These are phyloP conservation scores for Gomphus bonarii DNA, from an alignment of 1,284 basidiomycete species.

Conservation along the genomic window DNA sequence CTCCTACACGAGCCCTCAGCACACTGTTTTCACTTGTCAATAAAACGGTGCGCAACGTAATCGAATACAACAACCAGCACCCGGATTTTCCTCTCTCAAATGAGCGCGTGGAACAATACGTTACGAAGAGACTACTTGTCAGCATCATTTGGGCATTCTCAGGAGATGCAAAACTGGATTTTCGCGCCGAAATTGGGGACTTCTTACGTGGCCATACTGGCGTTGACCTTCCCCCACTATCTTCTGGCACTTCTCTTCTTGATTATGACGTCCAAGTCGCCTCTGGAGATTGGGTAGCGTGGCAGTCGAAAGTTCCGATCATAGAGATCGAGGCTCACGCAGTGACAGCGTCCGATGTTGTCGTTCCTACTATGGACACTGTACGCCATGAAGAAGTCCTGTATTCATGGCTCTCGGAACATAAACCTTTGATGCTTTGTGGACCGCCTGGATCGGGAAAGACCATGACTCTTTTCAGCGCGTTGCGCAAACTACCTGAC, in stretches of 20 bases:
- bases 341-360: conserved; percentile 91
- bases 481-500: conserved; percentile 92
- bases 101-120: conserved; percentile 86
- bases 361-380: conserved; percentile 98
- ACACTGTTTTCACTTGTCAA: conserved; percentile 97
- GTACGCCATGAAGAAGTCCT: conserved; percentile 97
- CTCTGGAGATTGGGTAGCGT: conserved; percentile 83
- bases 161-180: conserved; percentile 87
- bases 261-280: conserved; percentile 91
- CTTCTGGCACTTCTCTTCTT: conserved; percentile 76
- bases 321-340: conserved; percentile 97
- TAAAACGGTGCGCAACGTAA: conserved; percentile 88
- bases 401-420: conserved; percentile 98
- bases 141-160: conserved; percentile 98
- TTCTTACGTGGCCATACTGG: conserved; percentile 80
- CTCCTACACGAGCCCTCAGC: conserved; percentile 80
- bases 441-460: conserved; percentile 99
- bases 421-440: conserved; percentile 97
- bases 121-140: conserved; percentile 83
- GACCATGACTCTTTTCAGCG: conserved; percentile 99
- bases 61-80: conserved; percentile 94
- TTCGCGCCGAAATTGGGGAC: conserved; percentile 86
- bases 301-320: conserved; percentile 87
- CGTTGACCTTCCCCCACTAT: conserved; percentile 77
- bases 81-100: conserved; percentile 84